Evolutionary conservation across 768 basidiomycete species (phyloP).

Genomic region (Cyclocybe aegerita): DNA sequence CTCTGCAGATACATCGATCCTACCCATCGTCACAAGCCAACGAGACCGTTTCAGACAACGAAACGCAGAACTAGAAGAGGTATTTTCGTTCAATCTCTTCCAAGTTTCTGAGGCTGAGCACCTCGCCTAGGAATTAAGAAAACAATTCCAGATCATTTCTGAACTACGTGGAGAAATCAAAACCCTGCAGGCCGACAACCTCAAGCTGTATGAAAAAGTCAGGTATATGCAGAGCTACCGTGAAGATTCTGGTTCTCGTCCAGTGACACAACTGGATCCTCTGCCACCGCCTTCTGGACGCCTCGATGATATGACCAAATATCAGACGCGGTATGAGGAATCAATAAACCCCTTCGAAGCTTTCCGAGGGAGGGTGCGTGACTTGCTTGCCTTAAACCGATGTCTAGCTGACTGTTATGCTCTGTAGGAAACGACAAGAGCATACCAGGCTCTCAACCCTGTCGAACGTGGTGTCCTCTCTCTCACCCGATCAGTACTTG

Average conservation of each 20-base stretch:
- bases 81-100: constrained; percentile 26
- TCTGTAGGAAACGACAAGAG: constrained; percentile 87
- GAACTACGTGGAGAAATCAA: constrained; percentile 93
- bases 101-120: not conserved
- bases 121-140: constrained; percentile 76
- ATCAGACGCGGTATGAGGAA: constrained; percentile 91
- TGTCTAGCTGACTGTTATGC: not conserved
- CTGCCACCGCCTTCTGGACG: constrained; percentile 48
- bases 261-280: constrained; percentile 68
- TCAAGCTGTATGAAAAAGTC: constrained; percentile 98
- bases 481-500: constrained; percentile 82
- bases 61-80: constrained; percentile 96
- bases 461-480: constrained; percentile 86
- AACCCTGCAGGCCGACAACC: constrained; percentile 89
- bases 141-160: constrained; percentile 92
- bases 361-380: constrained; percentile 88
- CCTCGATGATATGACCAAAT: constrained; percentile 80
- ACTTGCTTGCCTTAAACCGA: not conserved
- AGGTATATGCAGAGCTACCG: constrained; percentile 98
- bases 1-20: constrained; percentile 87
- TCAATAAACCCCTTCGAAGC: constrained; percentile 98
- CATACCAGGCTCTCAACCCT: constrained; percentile 88
- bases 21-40: constrained; percentile 98
- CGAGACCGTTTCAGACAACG: constrained; percentile 97
- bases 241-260: constrained; percentile 61